These are phyloP conservation scores for Nannochloropsis salina DNA, from an alignment of 108 stramenopile genomes.

Conservation along the genomic window DNA sequence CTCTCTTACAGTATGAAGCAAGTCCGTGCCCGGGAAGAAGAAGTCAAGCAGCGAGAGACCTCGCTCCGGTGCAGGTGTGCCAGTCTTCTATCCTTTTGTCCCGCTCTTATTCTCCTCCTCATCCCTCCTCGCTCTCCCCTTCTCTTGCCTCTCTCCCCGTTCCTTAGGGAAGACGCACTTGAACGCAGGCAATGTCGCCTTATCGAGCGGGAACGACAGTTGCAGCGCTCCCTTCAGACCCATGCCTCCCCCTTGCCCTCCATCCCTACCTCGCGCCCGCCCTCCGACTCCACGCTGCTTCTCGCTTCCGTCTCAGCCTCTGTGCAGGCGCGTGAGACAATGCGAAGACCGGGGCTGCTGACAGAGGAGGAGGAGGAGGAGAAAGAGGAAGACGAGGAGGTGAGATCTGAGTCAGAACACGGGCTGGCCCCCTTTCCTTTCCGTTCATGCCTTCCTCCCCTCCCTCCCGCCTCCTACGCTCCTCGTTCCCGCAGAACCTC, in stretches of 20 bases:
- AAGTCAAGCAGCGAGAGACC: neutral
- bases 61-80: neutral
- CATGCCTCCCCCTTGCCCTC: neutral
- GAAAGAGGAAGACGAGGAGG: neutral
- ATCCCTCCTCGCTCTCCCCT: neutral
- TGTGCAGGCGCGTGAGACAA: neutral
- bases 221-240: neutral
- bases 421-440: neutral
- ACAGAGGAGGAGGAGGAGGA: neutral
- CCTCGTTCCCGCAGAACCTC: neutral
- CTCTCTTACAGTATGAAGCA: neutral
- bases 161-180: neutral
- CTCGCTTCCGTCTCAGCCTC: neutral
- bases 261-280: neutral
- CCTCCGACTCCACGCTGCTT: neutral
- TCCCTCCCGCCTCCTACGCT: neutral
- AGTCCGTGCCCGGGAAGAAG: conserved; percentile 3
- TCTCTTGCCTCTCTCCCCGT: neutral
- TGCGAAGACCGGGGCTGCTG: neutral
- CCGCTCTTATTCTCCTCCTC: neutral
- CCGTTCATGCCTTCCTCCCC: neutral
- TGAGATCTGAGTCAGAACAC: neutral
- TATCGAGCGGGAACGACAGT: neutral
- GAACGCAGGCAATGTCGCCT: neutral
- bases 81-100: neutral